A percentile compares a stretch with the other conserved stretches of the same genome.
These are phyloP conservation scores for Infundibulicybe gibba DNA, from an alignment of 768 basidiomycete genomes.

Conservation along the genomic window DNA sequence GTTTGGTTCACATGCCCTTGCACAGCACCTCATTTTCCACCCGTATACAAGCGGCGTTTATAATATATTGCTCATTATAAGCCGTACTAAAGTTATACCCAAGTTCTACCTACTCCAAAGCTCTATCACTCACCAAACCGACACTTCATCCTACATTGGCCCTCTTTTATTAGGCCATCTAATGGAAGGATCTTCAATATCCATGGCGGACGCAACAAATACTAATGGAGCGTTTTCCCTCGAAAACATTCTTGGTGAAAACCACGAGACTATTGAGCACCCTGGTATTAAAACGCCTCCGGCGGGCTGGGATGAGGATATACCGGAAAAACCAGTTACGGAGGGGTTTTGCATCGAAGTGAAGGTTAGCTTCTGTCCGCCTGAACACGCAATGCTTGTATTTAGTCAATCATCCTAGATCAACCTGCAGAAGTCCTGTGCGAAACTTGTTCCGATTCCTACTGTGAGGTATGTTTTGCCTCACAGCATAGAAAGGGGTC, in stretches of 20 bases:
- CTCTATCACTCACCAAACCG: too few relatives aligned
- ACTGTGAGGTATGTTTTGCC: conserved; percentile 84
- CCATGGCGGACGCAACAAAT: too few relatives aligned
- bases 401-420: conserved; percentile 38
- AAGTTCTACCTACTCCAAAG: too few relatives aligned
- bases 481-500: conserved; percentile 83
- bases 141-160: too few relatives aligned
- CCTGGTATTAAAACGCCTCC: conserved; percentile 35
- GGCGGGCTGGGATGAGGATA: conserved; percentile 70
- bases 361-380: conserved; percentile 77
- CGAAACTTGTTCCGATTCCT: conserved; percentile 67
- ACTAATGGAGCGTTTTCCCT: conserved; percentile 45
- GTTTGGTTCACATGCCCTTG: conserved; percentile 13
- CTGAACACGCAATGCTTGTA: too few relatives aligned
- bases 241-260: conserved; percentile 63
- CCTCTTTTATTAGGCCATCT: too few relatives aligned
- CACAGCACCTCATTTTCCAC: conserved; percentile 1
- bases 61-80: too few relatives aligned
- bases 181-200: too few relatives aligned
- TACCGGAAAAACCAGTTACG: conserved; percentile 34
- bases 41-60: too few relatives aligned
- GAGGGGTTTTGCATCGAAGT: conserved; percentile 79
- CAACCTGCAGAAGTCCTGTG: conserved; percentile 79
- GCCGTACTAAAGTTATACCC: too few relatives aligned
- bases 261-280: conserved; percentile 62